Conservation (phyloP, 2,329 filamentous ascomycete genomes). For the Aspergillus costaricaensis region DNA sequence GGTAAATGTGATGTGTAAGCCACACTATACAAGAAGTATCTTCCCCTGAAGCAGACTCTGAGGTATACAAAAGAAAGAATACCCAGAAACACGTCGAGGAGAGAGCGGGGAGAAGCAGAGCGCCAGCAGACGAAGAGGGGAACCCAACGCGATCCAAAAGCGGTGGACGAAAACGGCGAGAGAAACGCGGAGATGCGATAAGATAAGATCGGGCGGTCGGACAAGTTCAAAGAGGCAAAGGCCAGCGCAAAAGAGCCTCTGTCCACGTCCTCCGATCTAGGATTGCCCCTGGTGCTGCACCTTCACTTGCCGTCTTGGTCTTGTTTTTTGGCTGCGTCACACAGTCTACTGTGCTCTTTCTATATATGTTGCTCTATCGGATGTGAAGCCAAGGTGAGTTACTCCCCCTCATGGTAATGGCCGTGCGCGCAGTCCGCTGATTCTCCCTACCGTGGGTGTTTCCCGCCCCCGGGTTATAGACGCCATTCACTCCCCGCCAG, state of each 20-base stretch:
- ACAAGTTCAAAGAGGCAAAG: slow-evolving; percentile 13
- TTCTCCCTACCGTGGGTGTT: slow-evolving; percentile 20
- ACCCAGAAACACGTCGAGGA: not conserved
- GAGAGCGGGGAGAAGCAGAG: slow-evolving; percentile 9
- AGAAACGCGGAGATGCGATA: slow-evolving; percentile 41
- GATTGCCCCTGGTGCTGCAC: slow-evolving; percentile 7
- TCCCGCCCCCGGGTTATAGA: slow-evolving; percentile 17
- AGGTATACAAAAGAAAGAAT: not conserved
- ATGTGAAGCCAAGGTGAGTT: slow-evolving; percentile 15
- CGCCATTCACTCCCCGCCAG: slow-evolving; percentile 13
- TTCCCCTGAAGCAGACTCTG: not conserved
- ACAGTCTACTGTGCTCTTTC: not conserved
- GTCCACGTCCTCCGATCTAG: slow-evolving; percentile 8
- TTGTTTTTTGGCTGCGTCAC: not conserved
- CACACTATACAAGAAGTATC: not conserved
- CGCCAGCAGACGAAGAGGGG: slow-evolving; percentile 7
- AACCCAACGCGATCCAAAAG: slow-evolving; percentile 1
- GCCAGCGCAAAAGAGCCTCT: slow-evolving; percentile 20
- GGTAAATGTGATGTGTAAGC: not conserved
- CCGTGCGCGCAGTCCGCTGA: slow-evolving; percentile 19
- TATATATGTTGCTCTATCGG: slow-evolving; percentile 10
- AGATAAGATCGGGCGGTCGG: slow-evolving; percentile 32
- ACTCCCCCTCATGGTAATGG: not conserved
- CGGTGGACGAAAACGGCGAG: slow-evolving; percentile 9
- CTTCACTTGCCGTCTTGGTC: slow-evolving; percentile 8